Conservation (phyloP, 768 basidiomycete species). For the Leccinum rimulosum region DNA sequence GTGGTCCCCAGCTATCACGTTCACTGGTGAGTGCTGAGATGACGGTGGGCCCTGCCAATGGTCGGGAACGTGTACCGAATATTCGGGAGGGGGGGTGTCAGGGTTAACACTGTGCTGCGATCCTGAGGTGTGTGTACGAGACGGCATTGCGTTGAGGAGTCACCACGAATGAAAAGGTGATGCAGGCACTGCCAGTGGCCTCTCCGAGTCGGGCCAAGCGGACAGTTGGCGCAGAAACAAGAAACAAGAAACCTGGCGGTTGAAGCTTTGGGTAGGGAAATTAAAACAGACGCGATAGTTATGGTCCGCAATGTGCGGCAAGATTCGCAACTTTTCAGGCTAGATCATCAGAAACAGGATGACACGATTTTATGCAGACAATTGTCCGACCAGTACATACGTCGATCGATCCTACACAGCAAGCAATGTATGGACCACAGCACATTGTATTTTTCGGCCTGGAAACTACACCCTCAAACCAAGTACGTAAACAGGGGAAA, state of each 20-base stretch:
- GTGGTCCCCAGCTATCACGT: slow-evolving; percentile 10
- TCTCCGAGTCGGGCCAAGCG: background rate
- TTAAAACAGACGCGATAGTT: background rate
- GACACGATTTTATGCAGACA: background rate
- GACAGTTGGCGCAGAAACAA: background rate
- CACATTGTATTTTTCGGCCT: background rate
- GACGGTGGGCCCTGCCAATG: slow-evolving; percentile 13
- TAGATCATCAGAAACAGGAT: background rate
- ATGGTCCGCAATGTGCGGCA: background rate
- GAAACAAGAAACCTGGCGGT: background rate
- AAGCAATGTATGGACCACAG: background rate
- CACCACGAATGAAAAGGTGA: background rate
- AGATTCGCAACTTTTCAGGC: background rate
- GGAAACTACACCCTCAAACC: background rate
- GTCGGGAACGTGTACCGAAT: slow-evolving; percentile 20
- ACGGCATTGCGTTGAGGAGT: slow-evolving; percentile 11
- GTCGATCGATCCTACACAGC: background rate
- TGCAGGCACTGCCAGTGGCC: background rate
- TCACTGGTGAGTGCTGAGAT: slow-evolving; percentile 17
- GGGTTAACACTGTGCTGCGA: slow-evolving; percentile 23
- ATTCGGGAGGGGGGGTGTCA: slow-evolving; percentile 31
- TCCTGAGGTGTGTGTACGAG: slow-evolving; percentile 11
- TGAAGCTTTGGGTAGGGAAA: background rate
- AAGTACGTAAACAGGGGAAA: background rate
- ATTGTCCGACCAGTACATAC: background rate